A percentile compares a stretch with the other conserved stretches of the same genome.
These are phyloP conservation scores for Ophiocordyceps camponoti-saundersi DNA, from an alignment of 2,329 filamentous ascomycete species.

Conservation along the genomic window DNA sequence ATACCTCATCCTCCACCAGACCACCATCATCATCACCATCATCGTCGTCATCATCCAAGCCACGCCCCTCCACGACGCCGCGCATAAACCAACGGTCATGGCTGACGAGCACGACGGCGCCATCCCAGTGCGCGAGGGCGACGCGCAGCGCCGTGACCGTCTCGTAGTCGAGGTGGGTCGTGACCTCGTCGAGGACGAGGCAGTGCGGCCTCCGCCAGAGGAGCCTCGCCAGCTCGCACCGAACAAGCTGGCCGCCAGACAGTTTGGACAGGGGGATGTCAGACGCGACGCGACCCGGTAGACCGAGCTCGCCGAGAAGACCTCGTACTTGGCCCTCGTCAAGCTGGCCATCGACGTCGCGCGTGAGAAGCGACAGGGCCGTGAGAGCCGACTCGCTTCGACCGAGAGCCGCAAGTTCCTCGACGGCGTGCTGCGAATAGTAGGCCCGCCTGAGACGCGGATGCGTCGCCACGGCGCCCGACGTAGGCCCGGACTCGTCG, in stretches of 20 bases:
- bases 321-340: constrained; percentile 52
- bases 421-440: constrained; percentile 67
- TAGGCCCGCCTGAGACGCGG: constrained; percentile 55
- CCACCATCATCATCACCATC: constrained; percentile 14
- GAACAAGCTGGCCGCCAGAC: constrained; percentile 63
- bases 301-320: constrained; percentile 49
- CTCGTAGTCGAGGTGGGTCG: constrained; percentile 72
- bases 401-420: constrained; percentile 43
- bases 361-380: constrained; percentile 44
- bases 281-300: constrained; percentile 52
- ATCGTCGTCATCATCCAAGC: constrained; percentile 21
- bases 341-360: constrained; percentile 31
- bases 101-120: constrained; percentile 60
- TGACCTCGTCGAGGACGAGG: constrained; percentile 64
- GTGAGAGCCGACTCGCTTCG: constrained; percentile 34
- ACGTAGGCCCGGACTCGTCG: constrained; percentile 31
- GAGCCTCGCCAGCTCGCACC: constrained; percentile 48
- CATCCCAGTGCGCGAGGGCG: constrained; percentile 50
- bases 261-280: constrained; percentile 58
- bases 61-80: constrained; percentile 37
- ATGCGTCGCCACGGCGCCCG: constrained; percentile 47
- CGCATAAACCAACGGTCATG: constrained; percentile 74
- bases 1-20: constrained; percentile 22
- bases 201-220: constrained; percentile 54
- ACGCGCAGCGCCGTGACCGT: constrained; percentile 56